Evolutionary conservation across 495 filamentous ascomycete genomes (phyloP), one percentile per base, ranked within the genome.

Genomic region (Aspergillus coremiiformis): DNA sequence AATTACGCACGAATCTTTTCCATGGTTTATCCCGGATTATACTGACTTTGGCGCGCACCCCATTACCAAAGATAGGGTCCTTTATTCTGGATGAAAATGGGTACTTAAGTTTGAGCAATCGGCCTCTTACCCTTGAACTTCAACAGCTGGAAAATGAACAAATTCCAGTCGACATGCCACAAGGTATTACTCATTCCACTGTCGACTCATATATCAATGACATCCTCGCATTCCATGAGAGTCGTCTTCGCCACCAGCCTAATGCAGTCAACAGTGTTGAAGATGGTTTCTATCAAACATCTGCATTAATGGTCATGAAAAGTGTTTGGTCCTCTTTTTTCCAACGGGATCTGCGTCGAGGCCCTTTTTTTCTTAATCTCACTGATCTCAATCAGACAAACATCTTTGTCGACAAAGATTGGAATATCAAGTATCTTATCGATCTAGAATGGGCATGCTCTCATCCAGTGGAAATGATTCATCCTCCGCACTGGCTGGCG

Each of bases 401-500:
- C 30, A 65, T 72, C 19, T 63, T 71, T 23, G 66, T 72, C 46
- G 68, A 74, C 46, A 39, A 55, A 0, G 15, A 64, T 1, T 61
- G 60, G 60, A 30, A 61, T 51, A 56, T 64, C 15, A 58, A 35
- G 33, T 52, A 1, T 26, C 21, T 66, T 2, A 48, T 66, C 29
- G 58, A 66, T 39, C 49, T 66, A 0, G 60, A 66, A 37, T 64
- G 60, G 60, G 47, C 63, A 22, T 69, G 63, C 49, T 49, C 35
- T 3, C 35, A n/a, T 4, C 35, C 35, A 19, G 35, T 39, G 19
- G n/a, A 39, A n/a, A 39, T 39, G 35, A 3, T 39, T 1, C 35
- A 39, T 1, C 59, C 59, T 19, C 68, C 66, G 21, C 66, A 66
- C 48, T 71, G 64, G 64, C 44, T 73, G 0, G 64, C 61, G 85